These are phyloP conservation scores for Silybum marianum DNA, from an alignment of 129 eudicot genomes.

Conservation along the genomic window DNA sequence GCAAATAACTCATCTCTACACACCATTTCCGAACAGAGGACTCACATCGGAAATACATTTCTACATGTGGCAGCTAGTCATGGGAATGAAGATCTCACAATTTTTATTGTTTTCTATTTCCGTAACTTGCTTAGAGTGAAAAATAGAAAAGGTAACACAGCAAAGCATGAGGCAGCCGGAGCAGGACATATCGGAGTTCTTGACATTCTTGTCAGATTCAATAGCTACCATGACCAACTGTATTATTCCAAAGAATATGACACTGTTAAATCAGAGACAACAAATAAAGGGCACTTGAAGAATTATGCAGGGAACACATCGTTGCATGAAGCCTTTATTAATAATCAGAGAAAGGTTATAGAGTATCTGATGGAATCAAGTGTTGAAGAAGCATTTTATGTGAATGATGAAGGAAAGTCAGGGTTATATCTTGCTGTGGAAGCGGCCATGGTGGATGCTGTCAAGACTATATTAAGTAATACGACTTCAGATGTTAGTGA, in stretches of 20 bases:
- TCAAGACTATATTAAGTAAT: slow-evolving; percentile 16
- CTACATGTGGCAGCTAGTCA: slow-evolving; percentile 40
- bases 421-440: slow-evolving; percentile 53
- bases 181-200: slow-evolving; percentile 29
- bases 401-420: slow-evolving; percentile 48
- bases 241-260: neutral
- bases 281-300: neutral
- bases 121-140: slow-evolving; percentile 28
- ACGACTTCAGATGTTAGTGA: slow-evolving; percentile 15
- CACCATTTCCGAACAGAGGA: slow-evolving; percentile 37
- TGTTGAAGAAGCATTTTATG: slow-evolving; percentile 22
- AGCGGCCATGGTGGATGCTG: slow-evolving; percentile 39
- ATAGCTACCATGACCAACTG: slow-evolving; percentile 22
- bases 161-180: slow-evolving; percentile 45
- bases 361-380: slow-evolving; percentile 29
- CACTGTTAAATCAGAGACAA: neutral
- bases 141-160: slow-evolving; percentile 31
- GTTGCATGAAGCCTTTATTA: slow-evolving; percentile 46
- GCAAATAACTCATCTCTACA: slow-evolving; percentile 16
- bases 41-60: slow-evolving; percentile 41
- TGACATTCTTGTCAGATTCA: slow-evolving; percentile 23
- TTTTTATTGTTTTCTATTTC: slow-evolving; percentile 38
- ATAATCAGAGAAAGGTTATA: slow-evolving; percentile 39
- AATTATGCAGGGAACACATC: slow-evolving; percentile 43
- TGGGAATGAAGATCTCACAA: slow-evolving; percentile 40